Evolutionary conservation across 371 early-diverging fungal species (phyloP).

Genomic region (Syncephalis plumigaleata): DNA sequence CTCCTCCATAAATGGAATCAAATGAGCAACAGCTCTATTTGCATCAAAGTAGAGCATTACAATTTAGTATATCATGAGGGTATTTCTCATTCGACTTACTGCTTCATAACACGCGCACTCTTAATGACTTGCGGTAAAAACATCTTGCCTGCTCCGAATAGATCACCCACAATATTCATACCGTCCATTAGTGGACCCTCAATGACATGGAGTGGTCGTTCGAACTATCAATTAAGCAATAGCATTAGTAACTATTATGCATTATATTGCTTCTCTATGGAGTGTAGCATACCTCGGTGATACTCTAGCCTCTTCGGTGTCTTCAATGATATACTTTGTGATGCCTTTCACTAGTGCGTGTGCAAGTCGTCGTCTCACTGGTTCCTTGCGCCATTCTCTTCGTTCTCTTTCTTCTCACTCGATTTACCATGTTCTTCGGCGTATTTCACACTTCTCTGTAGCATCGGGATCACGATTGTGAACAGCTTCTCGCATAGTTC

Average conservation of each 20-base stretch:
- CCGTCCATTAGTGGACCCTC: slow-evolving; percentile 91
- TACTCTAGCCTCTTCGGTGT: slow-evolving; percentile 79
- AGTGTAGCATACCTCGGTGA: slow-evolving; percentile 4
- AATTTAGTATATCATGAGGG: not conserved
- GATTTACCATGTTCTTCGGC: slow-evolving; percentile 69
- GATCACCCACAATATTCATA: slow-evolving; percentile 82
- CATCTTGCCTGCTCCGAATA: slow-evolving; percentile 87
- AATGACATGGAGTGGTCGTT: slow-evolving; percentile 79
- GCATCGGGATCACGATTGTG: slow-evolving; percentile 79
- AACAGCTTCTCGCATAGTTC: slow-evolving; percentile 80
- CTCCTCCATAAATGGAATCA: slow-evolving; percentile 80
- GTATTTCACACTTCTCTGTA: slow-evolving; percentile 78
- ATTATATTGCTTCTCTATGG: not conserved
- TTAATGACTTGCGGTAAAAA: slow-evolving; percentile 95
- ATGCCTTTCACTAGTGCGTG: slow-evolving; percentile 84
- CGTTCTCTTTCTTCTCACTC: slow-evolving; percentile 47
- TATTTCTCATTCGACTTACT: too few relatives aligned
- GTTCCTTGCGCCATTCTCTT: slow-evolving; percentile 70
- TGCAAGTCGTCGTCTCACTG: slow-evolving; percentile 56
- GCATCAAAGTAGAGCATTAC: slow-evolving; percentile 50
- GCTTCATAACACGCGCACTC: slow-evolving; percentile 41
- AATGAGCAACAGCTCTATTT: slow-evolving; percentile 86
- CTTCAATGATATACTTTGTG: slow-evolving; percentile 77
- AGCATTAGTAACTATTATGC: too few relatives aligned
- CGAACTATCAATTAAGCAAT: slow-evolving; percentile 35